phyloP scores from a whole-genome alignment of 2,329 filamentous ascomycete genomes.

The Claviceps monticola region DNA sequence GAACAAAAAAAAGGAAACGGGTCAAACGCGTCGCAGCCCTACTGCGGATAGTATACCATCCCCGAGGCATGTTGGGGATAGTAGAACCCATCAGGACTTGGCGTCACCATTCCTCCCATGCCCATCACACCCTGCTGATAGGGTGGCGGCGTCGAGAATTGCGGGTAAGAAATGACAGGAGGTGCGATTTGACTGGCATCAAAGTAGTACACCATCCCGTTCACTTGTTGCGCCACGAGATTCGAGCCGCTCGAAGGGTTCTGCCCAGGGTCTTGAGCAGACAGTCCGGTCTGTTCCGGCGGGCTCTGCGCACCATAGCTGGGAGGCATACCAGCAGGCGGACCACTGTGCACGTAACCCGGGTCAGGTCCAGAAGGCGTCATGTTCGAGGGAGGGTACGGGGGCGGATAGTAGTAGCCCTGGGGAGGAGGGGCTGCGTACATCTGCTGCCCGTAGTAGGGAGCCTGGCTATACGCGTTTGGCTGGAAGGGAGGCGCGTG shows the following conservation, averaged over 20 bases:
- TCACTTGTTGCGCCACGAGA: constrained; percentile 70
- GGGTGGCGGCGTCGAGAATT: constrained; percentile 33
- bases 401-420: constrained; percentile 55
- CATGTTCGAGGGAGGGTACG: constrained; percentile 33
- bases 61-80: constrained; percentile 42
- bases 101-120: constrained; percentile 71
- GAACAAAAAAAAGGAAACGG: constrained; percentile 11
- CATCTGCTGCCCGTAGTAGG: constrained; percentile 41
- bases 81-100: constrained; percentile 56
- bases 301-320: constrained; percentile 30
- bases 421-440: constrained; percentile 29
- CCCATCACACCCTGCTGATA: constrained; percentile 48
- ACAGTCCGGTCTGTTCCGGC: constrained; percentile 17
- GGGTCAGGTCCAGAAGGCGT: constrained; percentile 37
- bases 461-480: constrained; percentile 45
- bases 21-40: constrained; percentile 19
- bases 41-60: constrained; percentile 49
- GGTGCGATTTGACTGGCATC: constrained; percentile 57
- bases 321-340: constrained; percentile 28
- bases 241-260: constrained; percentile 22
- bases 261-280: constrained; percentile 18
- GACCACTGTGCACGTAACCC: constrained; percentile 42
- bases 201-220: constrained; percentile 94
- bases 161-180: constrained; percentile 33
- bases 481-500: constrained; percentile 86